Evolutionary conservation across 2,329 filamentous ascomycete species (phyloP), one percentile per base, ranked within the genome.

Genomic region (Camillea tinctor): DNA sequence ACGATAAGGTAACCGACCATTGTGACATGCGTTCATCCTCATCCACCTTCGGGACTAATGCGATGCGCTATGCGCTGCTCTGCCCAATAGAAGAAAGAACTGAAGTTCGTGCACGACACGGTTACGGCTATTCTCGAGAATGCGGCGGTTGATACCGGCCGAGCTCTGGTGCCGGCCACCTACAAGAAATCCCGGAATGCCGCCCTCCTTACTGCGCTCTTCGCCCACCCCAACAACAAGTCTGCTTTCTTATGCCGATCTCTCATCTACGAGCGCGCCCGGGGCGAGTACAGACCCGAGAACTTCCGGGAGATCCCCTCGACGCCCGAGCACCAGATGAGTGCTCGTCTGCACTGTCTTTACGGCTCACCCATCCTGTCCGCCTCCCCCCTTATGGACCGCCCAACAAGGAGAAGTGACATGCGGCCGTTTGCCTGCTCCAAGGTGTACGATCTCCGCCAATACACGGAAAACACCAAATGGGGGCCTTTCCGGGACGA

Each of bases 401-500:
- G 57, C n/a, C 69, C 75, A 24, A 73, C 74, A 11, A 67, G 76
- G 13, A 73, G 72, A 6, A 72, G 69, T 15, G 70, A 72, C 17
- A 78, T 68, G 64, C 87, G 86, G 69, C 84, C 86, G 1, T 88
- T 81, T 64, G 90, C 91, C 1, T 82, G 86, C 57, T 84, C 86
- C 52, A 84, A 85, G 62, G 88, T 93, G 2, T 94, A 93, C 65
- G 90, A 93, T 69, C 74, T 93, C 53, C 80, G 90, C 1, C 81
- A 88, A 64, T 91, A 92, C 72, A 89, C 84, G 0, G 71, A 76
- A 1, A 72, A 74, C 23, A 88, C 83, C 1, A 72, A 80, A 40
- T 93, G 90, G 90, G 91, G 91, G 0, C 91, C 91, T 0, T 93
- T 91, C 68, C 76, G 82, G 68, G 77, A 84, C 54, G 89, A 93